Conservation (phyloP, 2,329 filamentous ascomycete genomes). For the Gyromitra esculenta region DNA sequence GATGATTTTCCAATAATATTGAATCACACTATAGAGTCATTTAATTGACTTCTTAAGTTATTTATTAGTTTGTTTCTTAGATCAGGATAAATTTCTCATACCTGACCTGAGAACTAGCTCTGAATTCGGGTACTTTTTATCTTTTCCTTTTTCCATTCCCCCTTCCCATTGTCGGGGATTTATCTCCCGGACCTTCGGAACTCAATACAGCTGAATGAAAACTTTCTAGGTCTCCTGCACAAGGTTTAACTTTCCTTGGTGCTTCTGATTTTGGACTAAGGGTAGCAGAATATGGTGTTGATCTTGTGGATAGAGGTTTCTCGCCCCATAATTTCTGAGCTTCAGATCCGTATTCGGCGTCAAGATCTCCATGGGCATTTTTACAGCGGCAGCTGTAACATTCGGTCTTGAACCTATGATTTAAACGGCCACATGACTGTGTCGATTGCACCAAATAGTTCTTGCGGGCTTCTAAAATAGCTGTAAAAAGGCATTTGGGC, state of each 20-base stretch:
- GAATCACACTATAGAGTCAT: background rate
- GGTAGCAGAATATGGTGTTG: background rate
- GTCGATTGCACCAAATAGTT: background rate
- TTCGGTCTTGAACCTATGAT: background rate
- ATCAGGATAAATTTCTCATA: background rate
- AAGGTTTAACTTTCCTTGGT: background rate
- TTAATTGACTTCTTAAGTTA: background rate
- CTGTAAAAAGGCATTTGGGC: background rate
- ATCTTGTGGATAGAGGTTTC: background rate
- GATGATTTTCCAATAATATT: background rate
- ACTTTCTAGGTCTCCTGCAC: background rate
- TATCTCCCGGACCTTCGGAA: background rate
- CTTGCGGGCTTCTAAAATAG: background rate
- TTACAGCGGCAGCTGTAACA: constrained; percentile 4
- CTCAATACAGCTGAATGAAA: background rate
- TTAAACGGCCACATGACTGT: constrained; percentile 17
- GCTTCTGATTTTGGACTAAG: background rate
- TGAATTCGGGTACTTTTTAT: background rate
- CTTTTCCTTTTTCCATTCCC: background rate
- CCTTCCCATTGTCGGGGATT: background rate
- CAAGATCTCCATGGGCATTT: background rate
- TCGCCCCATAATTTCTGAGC: background rate
- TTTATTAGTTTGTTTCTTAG: background rate
- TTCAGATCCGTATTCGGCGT: background rate
- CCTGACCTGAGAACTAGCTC: background rate